Evolutionary conservation across 1,139 yeast species (phyloP).

Genomic region (Maudiozyma humilis): DNA sequence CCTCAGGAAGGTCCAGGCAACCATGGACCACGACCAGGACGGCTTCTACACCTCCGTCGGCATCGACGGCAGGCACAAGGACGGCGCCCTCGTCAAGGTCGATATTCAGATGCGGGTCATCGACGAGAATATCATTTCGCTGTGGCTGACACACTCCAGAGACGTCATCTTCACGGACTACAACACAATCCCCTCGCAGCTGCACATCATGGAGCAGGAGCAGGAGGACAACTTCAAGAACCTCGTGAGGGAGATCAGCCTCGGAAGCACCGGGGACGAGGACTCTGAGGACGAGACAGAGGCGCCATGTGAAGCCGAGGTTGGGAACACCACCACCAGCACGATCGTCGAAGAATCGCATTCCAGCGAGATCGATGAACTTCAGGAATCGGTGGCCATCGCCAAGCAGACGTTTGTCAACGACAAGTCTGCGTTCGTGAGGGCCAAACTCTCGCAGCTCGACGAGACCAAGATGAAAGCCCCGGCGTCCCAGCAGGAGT

Average conservation of each 20-base stretch:
- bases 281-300: conserved; percentile 7
- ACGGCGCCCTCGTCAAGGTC: conserved; percentile 55
- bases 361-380: background rate
- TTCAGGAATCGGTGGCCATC: conserved; percentile 18
- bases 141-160: conserved; percentile 87
- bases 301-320: background rate
- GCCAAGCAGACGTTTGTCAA: conserved; percentile 22
- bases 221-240: conserved; percentile 18
- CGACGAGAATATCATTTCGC: conserved; percentile 47
- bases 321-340: background rate
- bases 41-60: conserved; percentile 58
- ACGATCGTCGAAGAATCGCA: background rate
- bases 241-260: conserved; percentile 6
- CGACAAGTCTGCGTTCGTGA: conserved; percentile 27
- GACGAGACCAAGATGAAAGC: conserved; percentile 37
- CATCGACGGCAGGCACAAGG: conserved; percentile 57
- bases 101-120: conserved; percentile 79
- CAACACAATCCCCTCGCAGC: conserved; percentile 32
- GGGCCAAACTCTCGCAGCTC: conserved; percentile 25
- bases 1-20: conserved; percentile 49
- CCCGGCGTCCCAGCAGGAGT: background rate
- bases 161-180: conserved; percentile 29
- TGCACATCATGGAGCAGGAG: conserved; percentile 32
- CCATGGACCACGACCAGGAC: conserved; percentile 19
- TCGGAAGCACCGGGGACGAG: conserved; percentile 16